These are phyloP conservation scores for Candida manassasensis DNA, from an alignment of 805 yeast species.

Conservation along the genomic window DNA sequence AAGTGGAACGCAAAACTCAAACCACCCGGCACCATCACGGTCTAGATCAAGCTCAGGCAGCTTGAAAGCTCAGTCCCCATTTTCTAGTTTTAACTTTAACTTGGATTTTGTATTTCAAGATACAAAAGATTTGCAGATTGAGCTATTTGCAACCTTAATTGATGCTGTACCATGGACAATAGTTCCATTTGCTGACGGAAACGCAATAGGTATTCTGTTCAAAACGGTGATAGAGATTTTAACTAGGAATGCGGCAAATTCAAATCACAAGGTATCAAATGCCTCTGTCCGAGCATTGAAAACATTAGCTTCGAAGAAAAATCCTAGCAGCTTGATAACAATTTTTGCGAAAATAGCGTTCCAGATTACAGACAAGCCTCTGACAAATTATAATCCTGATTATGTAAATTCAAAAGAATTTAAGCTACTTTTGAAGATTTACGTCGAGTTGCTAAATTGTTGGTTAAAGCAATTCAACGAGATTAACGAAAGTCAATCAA, in stretches of 20 bases:
- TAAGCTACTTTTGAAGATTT: slow-evolving; percentile 56
- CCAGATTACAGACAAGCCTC: slow-evolving; percentile 69
- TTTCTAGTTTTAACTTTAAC: slow-evolving; percentile 37
- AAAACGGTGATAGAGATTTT: slow-evolving; percentile 69
- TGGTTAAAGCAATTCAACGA: slow-evolving; percentile 70
- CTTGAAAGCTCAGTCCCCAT: slow-evolving; percentile 34
- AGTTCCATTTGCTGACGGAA: slow-evolving; percentile 24
- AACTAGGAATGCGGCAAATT: slow-evolving; percentile 71
- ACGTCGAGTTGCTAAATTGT: slow-evolving; percentile 71
- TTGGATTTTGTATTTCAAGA: slow-evolving; percentile 30
- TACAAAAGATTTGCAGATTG: slow-evolving; percentile 41
- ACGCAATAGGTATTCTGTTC: slow-evolving; percentile 48
- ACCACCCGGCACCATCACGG: slow-evolving; percentile 1
- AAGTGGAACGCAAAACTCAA: slow-evolving; percentile 10
- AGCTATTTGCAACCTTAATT: slow-evolving; percentile 63
- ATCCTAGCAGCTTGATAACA: slow-evolving; percentile 66
- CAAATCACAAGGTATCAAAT: slow-evolving; percentile 53
- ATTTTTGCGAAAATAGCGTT: slow-evolving; percentile 78
- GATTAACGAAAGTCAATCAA: slow-evolving; percentile 16
- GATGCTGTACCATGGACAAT: slow-evolving; percentile 68
- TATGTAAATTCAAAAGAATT: slow-evolving; percentile 60
- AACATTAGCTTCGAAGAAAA: slow-evolving; percentile 59
- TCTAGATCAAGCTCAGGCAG: slow-evolving; percentile 8
- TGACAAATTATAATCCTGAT: slow-evolving; percentile 48
- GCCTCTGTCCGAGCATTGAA: slow-evolving; percentile 64